A percentile compares a stretch with the other conserved stretches of the same genome.
Evolutionary conservation across 2,329 filamentous ascomycete species (phyloP).

Genomic region (Claviceps sp.): DNA sequence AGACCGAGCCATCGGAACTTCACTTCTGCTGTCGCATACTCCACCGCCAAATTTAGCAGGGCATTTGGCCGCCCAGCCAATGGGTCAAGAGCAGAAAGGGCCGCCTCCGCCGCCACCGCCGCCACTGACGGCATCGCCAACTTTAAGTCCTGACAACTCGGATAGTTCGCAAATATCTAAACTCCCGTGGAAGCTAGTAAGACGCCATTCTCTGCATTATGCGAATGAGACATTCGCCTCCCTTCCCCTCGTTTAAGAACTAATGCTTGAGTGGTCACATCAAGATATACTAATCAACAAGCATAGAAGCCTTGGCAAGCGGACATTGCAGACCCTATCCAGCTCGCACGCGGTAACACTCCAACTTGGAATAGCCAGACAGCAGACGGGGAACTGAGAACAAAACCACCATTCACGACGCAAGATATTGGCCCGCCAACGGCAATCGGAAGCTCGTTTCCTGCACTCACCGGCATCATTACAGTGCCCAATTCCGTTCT

Average conservation of each 20-base stretch:
- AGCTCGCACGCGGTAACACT: not conserved
- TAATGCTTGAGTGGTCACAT: not conserved
- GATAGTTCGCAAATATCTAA: not conserved
- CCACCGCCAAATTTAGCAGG: not conserved
- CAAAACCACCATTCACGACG: not conserved
- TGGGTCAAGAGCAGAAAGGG: too few species aligned
- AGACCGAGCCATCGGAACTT: not conserved
- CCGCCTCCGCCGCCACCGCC: not conserved
- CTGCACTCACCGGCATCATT: not conserved
- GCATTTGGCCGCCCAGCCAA: not conserved
- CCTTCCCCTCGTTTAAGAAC: too few species aligned
- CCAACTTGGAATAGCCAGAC: not conserved
- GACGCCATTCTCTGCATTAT: not conserved
- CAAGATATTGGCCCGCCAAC: not conserved
- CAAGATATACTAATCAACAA: not conserved
- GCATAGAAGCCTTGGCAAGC: not conserved
- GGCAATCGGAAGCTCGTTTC: not conserved
- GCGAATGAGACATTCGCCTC: too few species aligned
- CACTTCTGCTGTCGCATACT: not conserved
- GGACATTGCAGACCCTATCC: not conserved
- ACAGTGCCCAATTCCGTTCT: conserved; percentile 1
- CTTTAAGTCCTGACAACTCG: not conserved
- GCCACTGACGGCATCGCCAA: not conserved
- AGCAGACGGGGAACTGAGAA: not conserved
- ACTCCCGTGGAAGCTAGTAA: not conserved